Evolutionary conservation across 2,329 filamentous ascomycete genomes (phyloP).

Genomic region (Talaromyces rugulosus): DNA sequence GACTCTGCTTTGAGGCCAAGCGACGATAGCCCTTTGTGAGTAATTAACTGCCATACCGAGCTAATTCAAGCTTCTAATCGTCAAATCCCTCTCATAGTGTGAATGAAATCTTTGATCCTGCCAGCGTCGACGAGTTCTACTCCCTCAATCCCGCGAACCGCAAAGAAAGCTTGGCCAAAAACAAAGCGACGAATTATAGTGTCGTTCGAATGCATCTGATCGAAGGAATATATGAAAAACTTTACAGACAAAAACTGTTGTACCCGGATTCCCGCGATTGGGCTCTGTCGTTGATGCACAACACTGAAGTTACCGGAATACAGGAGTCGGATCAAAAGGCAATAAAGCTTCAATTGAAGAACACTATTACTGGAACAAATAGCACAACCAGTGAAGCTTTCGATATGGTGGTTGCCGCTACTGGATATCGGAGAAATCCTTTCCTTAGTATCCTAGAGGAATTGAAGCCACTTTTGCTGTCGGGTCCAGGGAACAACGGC

Average conservation of each 20-base stretch:
- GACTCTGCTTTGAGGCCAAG: slow-evolving; percentile 12
- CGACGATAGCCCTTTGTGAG: slow-evolving; percentile 14
- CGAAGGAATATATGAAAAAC: slow-evolving; percentile 10
- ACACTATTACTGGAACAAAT: slow-evolving; percentile 2
- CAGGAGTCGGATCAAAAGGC: not conserved
- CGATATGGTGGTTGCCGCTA: slow-evolving; percentile 11
- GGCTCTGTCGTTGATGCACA: not conserved
- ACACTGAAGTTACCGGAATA: slow-evolving; percentile 1
- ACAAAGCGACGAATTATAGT: slow-evolving; percentile 13
- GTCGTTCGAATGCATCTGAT: slow-evolving; percentile 10
- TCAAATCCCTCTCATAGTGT: not conserved
- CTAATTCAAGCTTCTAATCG: not conserved
- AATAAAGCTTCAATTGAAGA: slow-evolving; percentile 3
- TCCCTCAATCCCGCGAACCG: not conserved
- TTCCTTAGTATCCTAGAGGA: slow-evolving; percentile 9
- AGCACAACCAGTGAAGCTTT: not conserved
- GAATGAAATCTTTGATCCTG: slow-evolving; percentile 13
- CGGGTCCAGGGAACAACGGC: not conserved
- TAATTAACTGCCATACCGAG: not conserved
- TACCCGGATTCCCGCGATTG: slow-evolving; percentile 3
- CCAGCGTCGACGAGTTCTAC: slow-evolving; percentile 12
- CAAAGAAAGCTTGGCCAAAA: slow-evolving; percentile 5
- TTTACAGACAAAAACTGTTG: slow-evolving; percentile 8
- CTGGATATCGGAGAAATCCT: slow-evolving; percentile 11
- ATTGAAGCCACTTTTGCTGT: slow-evolving; percentile 6